phyloP scores from a whole-genome alignment of 371 early-diverging fungal genomes.

The Circinella umbellata region DNA sequence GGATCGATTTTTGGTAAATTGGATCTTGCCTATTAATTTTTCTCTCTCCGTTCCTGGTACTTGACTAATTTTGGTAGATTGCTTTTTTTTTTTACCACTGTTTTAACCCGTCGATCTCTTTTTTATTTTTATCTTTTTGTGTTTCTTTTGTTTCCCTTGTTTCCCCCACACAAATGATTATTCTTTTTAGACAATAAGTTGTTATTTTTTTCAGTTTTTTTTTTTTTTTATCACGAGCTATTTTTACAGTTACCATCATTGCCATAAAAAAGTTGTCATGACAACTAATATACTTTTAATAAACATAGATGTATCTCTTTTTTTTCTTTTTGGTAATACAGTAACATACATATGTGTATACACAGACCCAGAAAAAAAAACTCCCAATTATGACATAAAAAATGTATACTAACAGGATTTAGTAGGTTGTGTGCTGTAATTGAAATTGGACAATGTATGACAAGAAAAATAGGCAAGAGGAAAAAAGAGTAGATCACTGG shows the following conservation, averaged over 20 bases:
- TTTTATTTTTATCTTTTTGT: background rate
- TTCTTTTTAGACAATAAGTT: background rate
- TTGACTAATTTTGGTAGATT: constrained; percentile 6
- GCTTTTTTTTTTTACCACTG: background rate
- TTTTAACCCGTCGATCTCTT: background rate
- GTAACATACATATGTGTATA: no score
- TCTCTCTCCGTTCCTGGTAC: constrained; percentile 4
- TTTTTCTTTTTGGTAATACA: no score
- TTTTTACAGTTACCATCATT: no score
- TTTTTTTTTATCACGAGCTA: background rate
- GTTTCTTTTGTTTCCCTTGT: no score
- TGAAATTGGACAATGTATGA: constrained; percentile 6
- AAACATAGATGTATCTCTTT: no score
- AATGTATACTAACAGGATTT: background rate
- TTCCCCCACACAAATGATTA: no score
- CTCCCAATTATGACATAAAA: no score
- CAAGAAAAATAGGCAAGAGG: background rate
- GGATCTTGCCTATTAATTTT: constrained; percentile 1
- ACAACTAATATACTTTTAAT: no score
- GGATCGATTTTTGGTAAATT: constrained; percentile 4
- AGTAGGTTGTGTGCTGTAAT: constrained; percentile 5
- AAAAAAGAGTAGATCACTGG: background rate
- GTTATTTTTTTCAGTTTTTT: background rate
- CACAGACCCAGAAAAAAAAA: no score
- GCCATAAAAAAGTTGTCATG: background rate